Percentiles rank a stretch among this genome's conserved stretches.
Conservation (phyloP, 192 early-diverging fungal genomes). For the Podila horticola region DNA sequence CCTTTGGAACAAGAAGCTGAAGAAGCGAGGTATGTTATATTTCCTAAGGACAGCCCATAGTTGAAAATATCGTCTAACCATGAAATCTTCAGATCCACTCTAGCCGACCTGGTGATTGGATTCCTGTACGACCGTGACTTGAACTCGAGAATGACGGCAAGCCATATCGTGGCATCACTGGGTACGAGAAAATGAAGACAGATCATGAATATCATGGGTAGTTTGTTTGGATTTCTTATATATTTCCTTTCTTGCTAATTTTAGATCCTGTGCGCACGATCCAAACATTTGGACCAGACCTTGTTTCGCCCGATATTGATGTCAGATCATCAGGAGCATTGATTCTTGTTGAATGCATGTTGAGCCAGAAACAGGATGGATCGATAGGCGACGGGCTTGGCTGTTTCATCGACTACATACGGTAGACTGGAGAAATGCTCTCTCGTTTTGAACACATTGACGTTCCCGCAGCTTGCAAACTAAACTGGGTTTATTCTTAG, state of each 20-base stretch:
- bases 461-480: neutral
- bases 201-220: too few species aligned
- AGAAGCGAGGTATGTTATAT: conserved; percentile 1
- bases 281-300: conserved; percentile 8
- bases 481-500: neutral
- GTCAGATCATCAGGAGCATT: conserved; percentile 1
- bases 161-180: conserved; percentile 16
- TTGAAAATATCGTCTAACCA: neutral
- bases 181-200: neutral
- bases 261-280: conserved; percentile 13
- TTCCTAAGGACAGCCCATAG: neutral
- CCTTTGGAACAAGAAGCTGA: neutral
- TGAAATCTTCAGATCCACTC: neutral
- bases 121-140: conserved; percentile 4
- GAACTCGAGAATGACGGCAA: conserved; percentile 3
- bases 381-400: conserved; percentile 12
- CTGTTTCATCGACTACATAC: conserved; percentile 17
- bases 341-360: conserved; percentile 23
- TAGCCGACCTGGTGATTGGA: conserved; percentile 12
- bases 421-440: conserved; percentile 8
- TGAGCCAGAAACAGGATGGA: conserved; percentile 10
- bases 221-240: too few species aligned
- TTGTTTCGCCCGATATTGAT: neutral
- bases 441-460: neutral
- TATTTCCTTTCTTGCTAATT: neutral